phyloP scores from a whole-genome alignment of 257 asterid species.

The Ehretia macrophylla region DNA sequence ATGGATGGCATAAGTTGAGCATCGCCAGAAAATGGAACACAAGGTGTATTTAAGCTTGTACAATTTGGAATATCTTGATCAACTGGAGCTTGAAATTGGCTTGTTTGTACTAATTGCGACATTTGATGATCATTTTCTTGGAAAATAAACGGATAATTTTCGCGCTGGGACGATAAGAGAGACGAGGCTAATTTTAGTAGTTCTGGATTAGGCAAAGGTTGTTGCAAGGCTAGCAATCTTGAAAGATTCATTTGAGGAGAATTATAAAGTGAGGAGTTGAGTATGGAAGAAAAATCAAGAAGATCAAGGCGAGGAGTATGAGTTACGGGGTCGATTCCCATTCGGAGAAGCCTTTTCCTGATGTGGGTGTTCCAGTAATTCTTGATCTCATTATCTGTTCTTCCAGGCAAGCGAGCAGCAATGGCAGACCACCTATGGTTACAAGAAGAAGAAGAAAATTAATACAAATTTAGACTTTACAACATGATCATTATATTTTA shows the following conservation, averaged over 20 bases:
- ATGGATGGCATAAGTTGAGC: slow-evolving; percentile 40
- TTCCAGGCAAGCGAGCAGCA: slow-evolving; percentile 75
- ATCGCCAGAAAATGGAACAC: slow-evolving; percentile 16
- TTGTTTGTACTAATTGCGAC: slow-evolving; percentile 24
- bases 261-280: slow-evolving; percentile 29
- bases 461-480: not conserved
- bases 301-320: slow-evolving; percentile 79
- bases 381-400: slow-evolving; percentile 83
- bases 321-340: slow-evolving; percentile 87
- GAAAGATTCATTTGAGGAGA: slow-evolving; percentile 43
- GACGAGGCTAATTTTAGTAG: slow-evolving; percentile 50
- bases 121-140: slow-evolving; percentile 25
- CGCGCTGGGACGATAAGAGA: slow-evolving; percentile 36
- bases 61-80: slow-evolving; percentile 27
- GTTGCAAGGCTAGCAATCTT: slow-evolving; percentile 45
- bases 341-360: slow-evolving; percentile 63
- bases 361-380: slow-evolving; percentile 84
- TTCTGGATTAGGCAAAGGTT: slow-evolving; percentile 49
- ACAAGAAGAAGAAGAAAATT: not conserved
- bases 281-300: slow-evolving; percentile 58
- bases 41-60: slow-evolving; percentile 4
- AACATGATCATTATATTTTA: not conserved
- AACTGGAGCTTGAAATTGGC: slow-evolving; percentile 32
- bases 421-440: slow-evolving; percentile 84
- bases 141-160: slow-evolving; percentile 16